phyloP scores from a whole-genome alignment of 2,329 filamentous ascomycete species.

The Microcera coccophila region DNA sequence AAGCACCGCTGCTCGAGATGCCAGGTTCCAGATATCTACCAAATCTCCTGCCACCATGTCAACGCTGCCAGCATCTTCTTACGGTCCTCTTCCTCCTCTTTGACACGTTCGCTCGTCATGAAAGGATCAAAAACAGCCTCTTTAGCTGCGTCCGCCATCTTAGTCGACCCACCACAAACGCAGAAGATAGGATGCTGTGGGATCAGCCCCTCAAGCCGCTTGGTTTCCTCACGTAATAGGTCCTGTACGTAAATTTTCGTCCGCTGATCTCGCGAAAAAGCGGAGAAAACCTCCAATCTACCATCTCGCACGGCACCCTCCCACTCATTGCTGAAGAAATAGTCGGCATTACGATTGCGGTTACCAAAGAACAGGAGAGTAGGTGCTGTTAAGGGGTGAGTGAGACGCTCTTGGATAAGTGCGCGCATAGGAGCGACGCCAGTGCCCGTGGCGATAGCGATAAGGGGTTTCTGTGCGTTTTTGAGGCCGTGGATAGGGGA shows the following conservation, averaged over 20 bases:
- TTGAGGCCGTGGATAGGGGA: conserved; percentile 39
- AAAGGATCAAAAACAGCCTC: conserved; percentile 49
- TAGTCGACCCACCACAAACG: conserved; percentile 55
- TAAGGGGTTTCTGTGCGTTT: conserved; percentile 51
- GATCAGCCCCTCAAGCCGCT: conserved; percentile 33
- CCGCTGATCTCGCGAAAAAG: conserved; percentile 47
- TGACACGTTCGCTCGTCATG: conserved; percentile 34
- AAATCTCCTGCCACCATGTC: conserved; percentile 58
- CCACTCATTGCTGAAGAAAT: conserved; percentile 81
- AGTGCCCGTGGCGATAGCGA: conserved; percentile 81
- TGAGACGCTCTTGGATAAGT: conserved; percentile 69
- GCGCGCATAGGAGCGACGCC: conserved; percentile 81
- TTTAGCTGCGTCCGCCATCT: conserved; percentile 56
- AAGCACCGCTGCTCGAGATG: too few relatives aligned
- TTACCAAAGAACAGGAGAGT: conserved; percentile 79
- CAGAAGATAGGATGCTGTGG: conserved; percentile 43
- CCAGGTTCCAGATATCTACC: too few relatives aligned
- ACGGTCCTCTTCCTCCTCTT: conserved; percentile 36
- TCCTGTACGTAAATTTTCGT: conserved; percentile 57
- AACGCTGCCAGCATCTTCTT: conserved; percentile 35
- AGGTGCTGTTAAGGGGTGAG: conserved; percentile 28
- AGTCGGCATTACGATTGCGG: conserved; percentile 70
- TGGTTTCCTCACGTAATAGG: conserved; percentile 43
- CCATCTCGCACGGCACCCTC: conserved; percentile 20
- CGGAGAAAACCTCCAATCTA: conserved; percentile 37